Percentiles rank a stretch among this genome's conserved stretches.
These are phyloP conservation scores for Boletus subcaerulescens DNA, from an alignment of 768 basidiomycete genomes.

Conservation along the genomic window DNA sequence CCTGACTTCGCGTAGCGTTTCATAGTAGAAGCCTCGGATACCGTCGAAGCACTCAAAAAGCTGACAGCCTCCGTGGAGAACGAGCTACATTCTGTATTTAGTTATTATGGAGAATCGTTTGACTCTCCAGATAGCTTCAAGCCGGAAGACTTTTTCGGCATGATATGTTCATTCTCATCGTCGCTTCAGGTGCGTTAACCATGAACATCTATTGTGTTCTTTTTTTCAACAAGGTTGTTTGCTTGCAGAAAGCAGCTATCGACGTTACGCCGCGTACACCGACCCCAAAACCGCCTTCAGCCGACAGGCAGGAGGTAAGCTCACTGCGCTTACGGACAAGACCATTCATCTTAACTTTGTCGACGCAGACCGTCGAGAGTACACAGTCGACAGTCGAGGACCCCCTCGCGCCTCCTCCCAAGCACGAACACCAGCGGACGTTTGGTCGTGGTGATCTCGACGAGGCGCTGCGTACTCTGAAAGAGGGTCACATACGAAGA, in stretches of 20 bases:
- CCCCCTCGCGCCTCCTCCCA: conserved; percentile 38
- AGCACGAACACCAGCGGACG: conserved; percentile 47
- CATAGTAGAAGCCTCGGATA: conserved; percentile 38
- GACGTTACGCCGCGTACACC: conserved; percentile 39
- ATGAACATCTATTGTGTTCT: not conserved
- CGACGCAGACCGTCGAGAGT: conserved; percentile 44
- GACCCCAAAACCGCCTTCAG: not conserved
- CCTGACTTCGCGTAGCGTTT: conserved; percentile 25
- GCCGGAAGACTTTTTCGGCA: conserved; percentile 79
- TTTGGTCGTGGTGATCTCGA: conserved; percentile 80
- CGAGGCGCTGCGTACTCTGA: conserved; percentile 78
- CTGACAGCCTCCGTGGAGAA: conserved; percentile 54
- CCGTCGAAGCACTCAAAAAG: conserved; percentile 62
- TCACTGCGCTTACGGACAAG: not conserved
- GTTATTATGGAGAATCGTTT: conserved; percentile 77
- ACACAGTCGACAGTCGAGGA: conserved; percentile 22
- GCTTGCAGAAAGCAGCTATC: conserved; percentile 61
- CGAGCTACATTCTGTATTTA: conserved; percentile 58
- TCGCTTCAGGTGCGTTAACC: conserved; percentile 55
- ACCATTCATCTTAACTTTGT: not conserved
- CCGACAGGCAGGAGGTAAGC: conserved; percentile 9
- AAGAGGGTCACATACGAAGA: conserved; percentile 45
- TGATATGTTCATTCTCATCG: conserved; percentile 71
- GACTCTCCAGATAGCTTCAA: conserved; percentile 62
- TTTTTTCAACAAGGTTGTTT: not conserved